These are phyloP conservation scores for Eimeria praecox DNA, from an alignment of 169 alveolate genomes.

Conservation along the genomic window DNA sequence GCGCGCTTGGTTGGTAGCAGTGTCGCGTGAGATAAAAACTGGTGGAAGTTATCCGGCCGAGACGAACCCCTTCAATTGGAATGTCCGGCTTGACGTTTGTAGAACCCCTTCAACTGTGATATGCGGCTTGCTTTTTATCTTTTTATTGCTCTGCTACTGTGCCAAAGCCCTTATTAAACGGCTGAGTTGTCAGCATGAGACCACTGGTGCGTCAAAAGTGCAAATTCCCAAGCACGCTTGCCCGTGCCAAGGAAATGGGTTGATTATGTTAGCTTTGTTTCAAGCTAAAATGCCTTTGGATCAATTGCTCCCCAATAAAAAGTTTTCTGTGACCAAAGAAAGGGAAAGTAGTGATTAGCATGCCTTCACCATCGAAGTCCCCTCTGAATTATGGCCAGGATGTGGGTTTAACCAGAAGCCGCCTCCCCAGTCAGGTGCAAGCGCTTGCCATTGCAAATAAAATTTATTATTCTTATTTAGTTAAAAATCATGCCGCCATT, in stretches of 20 bases:
- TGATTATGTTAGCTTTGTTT: neutral
- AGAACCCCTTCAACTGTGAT: neutral
- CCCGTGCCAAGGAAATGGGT: neutral
- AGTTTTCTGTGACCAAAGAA: neutral
- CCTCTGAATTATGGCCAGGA: neutral
- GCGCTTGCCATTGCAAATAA: neutral
- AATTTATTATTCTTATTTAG: neutral
- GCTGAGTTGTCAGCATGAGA: neutral
- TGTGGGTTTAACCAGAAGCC: neutral
- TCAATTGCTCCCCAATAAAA: too few relatives aligned
- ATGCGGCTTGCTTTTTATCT: neutral
- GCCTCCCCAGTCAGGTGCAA: neutral
- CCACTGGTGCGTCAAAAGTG: constrained; percentile 18
- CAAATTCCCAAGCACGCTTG: neutral
- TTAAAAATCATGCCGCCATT: neutral
- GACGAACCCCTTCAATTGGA: neutral
- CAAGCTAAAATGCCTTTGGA: neutral
- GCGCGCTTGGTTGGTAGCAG: neutral
- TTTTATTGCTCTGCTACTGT: neutral
- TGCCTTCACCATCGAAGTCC: neutral
- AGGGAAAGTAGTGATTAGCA: neutral
- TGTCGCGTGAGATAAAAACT: neutral
- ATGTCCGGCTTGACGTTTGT: neutral
- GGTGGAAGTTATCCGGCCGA: neutral
- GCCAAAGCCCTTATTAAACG: neutral